Evolutionary conservation across 1,284 basidiomycete genomes (phyloP), one percentile per base, ranked within the genome.

Genomic region (Fomes fomentarius): DNA sequence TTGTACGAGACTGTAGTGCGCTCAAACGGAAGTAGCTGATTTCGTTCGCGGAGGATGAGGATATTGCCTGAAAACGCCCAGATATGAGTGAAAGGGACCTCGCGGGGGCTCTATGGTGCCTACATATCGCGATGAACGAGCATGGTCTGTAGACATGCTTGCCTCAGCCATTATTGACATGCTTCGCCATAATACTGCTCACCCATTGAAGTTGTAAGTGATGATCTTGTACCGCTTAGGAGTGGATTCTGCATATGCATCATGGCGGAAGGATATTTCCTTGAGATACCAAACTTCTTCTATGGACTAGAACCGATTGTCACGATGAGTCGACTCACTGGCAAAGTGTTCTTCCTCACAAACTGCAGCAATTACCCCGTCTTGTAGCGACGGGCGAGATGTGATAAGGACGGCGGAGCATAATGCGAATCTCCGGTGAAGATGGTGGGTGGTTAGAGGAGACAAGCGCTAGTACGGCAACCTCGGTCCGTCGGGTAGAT

Each of bases 81-180:
- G 7, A 40, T 66, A 52, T 61, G 50, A 59, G 35, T 48, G 52
- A 54, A 47, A 49, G 46, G 54, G 47, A 48, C 26, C 58, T 50
- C 19, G 33, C 8, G 21, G 38, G 52, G 48, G 39, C 52, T 47
- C n/a, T 24, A 43, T 47, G 47, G 41, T 15, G 69, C 83, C 64
- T 65, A 91, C 89, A 92, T 58, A 94, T 88, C 11, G 93, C 92
- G 62, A 96, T 91, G 60, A 96, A 87, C 0, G 93, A 94, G 68
- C 94, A 97, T 7, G 93, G 94, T 55, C 87, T 93, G 9, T 25
- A 6, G 0, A n/a, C n/a, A 5, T 10, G 15, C 3, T 17, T 19
- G 22, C 11, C 3, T 47, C 11, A 47, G 45, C 22, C 24, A 24
- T 2, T 10, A 8, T 15, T 6, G 3, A 4, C 19, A 25, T 10